These are phyloP conservation scores for Phanerochaete sordida DNA, from an alignment of 768 basidiomycete species.

Conservation along the genomic window DNA sequence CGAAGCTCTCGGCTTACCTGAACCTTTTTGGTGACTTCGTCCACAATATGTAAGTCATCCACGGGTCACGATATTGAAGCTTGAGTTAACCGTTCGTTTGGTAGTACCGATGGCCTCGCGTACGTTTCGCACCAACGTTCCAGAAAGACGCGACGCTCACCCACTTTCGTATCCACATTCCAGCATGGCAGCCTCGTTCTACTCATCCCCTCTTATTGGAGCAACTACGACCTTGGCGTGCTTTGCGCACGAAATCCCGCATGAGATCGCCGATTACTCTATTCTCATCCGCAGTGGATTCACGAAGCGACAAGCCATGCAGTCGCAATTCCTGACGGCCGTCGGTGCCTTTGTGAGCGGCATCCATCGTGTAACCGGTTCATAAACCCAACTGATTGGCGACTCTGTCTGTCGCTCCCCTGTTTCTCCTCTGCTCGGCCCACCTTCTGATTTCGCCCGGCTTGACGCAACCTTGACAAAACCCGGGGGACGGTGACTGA, in stretches of 20 bases:
- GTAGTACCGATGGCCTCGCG: slow-evolving; percentile 90
- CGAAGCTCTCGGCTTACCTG: slow-evolving; percentile 87
- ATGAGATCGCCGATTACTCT: slow-evolving; percentile 97
- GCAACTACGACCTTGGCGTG: slow-evolving; percentile 94
- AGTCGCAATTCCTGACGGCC: slow-evolving; percentile 88
- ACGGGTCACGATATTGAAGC: background rate
- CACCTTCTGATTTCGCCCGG: background rate
- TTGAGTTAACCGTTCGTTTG: background rate
- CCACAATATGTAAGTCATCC: slow-evolving; percentile 74
- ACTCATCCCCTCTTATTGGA: slow-evolving; percentile 90
- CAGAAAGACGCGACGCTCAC: background rate
- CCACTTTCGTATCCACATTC: background rate
- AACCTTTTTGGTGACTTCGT: slow-evolving; percentile 94
- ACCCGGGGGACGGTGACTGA: background rate
- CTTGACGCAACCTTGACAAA: background rate
- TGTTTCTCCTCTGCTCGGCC: background rate
- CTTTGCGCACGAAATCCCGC: slow-evolving; percentile 93
- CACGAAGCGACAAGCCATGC: slow-evolving; percentile 89
- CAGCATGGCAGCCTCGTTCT: slow-evolving; percentile 96
- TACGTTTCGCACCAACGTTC: slow-evolving; percentile 35
- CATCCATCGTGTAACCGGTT: background rate
- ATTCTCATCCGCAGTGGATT: slow-evolving; percentile 88
- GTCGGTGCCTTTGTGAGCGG: slow-evolving; percentile 84
- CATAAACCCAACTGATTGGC: background rate
- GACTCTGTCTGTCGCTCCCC: background rate